Evolutionary conservation across 2,329 filamentous ascomycete genomes (phyloP), one percentile per base, ranked within the genome.

Genomic region (Fonsecaea pugnacius): DNA sequence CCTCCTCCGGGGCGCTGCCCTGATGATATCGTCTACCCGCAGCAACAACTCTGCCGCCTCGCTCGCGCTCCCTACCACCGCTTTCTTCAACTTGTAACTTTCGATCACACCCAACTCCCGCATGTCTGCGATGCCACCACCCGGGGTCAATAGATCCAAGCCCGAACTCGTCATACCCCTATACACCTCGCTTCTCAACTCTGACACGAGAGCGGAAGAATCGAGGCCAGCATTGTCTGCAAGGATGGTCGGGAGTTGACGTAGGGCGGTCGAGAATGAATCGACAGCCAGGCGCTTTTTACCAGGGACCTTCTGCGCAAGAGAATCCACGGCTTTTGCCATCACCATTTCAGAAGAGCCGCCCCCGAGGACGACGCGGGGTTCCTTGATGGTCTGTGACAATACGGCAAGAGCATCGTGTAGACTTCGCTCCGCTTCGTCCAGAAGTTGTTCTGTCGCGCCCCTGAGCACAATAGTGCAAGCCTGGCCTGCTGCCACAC

Each of bases 321-420:
- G 92, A 66, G 90, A 91, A 75, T 97, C 94, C 24, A 99, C 95
- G 7, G 95, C 95, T 84, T 97, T 96, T 69, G 94, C 91, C 95
- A 99, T 99, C 71, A 96, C 82, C 94, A 98, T 98, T 85, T 99
- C 95, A 4, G 94, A 93, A 75, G 92, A 98, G 32, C 95, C 95
- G 75, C 95, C 95, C 59, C 95, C 95, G 2, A 99, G 87, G 0
- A 95, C 98, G 48, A 93, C 96, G 76, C 91, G 88, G 58, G 95
- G 95, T 79, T 97, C 93, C 78, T 90, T 91, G 72, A 99, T 91
- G 1, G 95, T 99, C 79, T 99, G 95, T 9, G 94, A 98, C 46
- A 99, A 86, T 12, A 99, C 95, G 14, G 95, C 95, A 63, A 99
- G 84, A 54, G 95, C 95, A 78, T 99, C 95, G 79, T 99, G 95